phyloP scores from a whole-genome alignment of 768 basidiomycete species.

The Boletus huronensis region DNA sequence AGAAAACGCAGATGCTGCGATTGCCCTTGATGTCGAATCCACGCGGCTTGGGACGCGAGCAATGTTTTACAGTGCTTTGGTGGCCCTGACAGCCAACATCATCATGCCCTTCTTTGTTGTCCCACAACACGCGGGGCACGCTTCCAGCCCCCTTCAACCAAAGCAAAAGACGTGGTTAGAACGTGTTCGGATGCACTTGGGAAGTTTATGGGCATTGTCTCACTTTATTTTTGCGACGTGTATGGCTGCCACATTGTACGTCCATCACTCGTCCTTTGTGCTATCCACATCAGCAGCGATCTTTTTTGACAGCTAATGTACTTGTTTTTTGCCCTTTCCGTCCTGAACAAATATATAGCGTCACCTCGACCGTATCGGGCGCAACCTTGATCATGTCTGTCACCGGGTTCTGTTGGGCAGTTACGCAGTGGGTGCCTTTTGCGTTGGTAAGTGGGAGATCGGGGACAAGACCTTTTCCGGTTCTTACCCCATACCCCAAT shows the following conservation, averaged over 20 bases:
- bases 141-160: conserved; percentile 17
- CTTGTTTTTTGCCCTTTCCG: conserved; percentile 5
- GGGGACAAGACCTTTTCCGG: neutral
- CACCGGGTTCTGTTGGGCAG: conserved; percentile 90
- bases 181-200: conserved; percentile 55
- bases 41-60: conserved; percentile 84
- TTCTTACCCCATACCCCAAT: conserved; percentile 21
- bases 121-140: conserved; percentile 14
- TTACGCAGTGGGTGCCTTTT: conserved; percentile 92
- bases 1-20: conserved; percentile 30
- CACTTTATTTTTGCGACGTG: conserved; percentile 70
- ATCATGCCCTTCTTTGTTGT: conserved; percentile 63
- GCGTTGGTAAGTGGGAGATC: conserved; percentile 57
- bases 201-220: conserved; percentile 73
- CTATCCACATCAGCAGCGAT: conserved; percentile 12
- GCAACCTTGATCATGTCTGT: conserved; percentile 74
- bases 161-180: conserved; percentile 33
- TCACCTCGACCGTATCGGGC: conserved; percentile 64
- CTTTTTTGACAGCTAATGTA: conserved; percentile 9
- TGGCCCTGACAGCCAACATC: conserved; percentile 66
- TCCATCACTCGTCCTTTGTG: conserved; percentile 18
- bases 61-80: conserved; percentile 70
- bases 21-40: conserved; percentile 56
- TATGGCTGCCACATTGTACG: conserved; percentile 85
- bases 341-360: no score